Base-by-base conservation (phyloP, 805 yeast species). In the Ogataea methylovora region DNA sequence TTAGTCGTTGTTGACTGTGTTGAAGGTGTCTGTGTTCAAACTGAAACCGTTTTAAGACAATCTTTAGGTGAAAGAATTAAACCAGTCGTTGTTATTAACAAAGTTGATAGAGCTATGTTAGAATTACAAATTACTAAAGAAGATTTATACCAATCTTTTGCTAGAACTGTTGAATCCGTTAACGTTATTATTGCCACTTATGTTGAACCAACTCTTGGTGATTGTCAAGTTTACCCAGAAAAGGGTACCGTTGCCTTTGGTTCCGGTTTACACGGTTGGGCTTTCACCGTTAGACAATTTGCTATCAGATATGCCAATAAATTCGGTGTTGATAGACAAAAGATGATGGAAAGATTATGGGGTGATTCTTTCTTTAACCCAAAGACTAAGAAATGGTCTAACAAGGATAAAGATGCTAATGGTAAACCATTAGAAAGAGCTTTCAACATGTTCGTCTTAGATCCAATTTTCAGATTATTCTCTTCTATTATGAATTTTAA, bases 251-350 rank as follows among this genome's bases (percentile, higher is more conserved):
- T 90, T 63, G 98, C 98, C 56, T 90, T 90, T 72, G 97, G 95
- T 77, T 92, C 97, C 69, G 98, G 97, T 84, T 78, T 90, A 65
- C 98, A 90, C 81, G 98, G 98, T 72, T 90, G 98, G 98, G 97
- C 97, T 66, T 90, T 90, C 90, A 90, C 98, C 58, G 83, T 90
- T 65, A 86, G 98, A 73, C 97, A 90, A 78, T 90, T 90, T 58
- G 97, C 97, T 58, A 69, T 75, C 73, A 85, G 95, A 76, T 90
- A 92, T 81, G 79, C 96, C 67, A 87, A 88, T 87, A 92, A 90
- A 76, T 90, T 92, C 67, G 97, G 97, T 87, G 97, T 90, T 63
- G 97, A 90, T 84, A 80, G 85, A 68, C 51, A 64, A 45, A 90
- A 92, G 85, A 87, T 90, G 97, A 85, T 86, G 96, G 90, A 85